These are phyloP conservation scores for Chaetothyriales sp. DNA, from an alignment of 2,329 filamentous ascomycete species.

Conservation along the genomic window DNA sequence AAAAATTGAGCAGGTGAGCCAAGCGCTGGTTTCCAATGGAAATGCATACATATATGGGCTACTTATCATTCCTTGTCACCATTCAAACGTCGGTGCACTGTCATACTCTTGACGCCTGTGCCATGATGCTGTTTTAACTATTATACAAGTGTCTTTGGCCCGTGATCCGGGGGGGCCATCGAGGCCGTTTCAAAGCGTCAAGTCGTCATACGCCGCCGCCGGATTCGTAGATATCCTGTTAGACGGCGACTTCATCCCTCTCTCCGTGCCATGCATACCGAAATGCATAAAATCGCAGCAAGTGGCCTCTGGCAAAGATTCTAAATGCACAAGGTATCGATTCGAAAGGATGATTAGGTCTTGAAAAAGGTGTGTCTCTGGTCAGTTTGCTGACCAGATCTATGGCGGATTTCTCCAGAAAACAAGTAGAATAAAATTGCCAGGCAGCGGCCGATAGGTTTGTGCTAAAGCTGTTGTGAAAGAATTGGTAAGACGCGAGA, in stretches of 20 bases:
- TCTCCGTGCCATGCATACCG: neutral
- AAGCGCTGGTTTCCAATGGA: neutral
- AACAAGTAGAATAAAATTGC: neutral
- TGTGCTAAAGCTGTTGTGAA: neutral
- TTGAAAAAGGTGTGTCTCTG: neutral
- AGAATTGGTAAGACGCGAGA: neutral
- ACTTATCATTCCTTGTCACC: neutral
- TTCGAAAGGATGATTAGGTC: neutral
- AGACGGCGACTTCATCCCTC: neutral
- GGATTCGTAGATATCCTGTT: neutral
- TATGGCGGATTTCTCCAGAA: neutral
- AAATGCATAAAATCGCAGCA: neutral
- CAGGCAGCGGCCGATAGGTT: neutral
- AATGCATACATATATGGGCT: neutral
- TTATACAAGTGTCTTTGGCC: neutral
- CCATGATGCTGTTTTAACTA: neutral
- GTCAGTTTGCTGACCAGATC: neutral
- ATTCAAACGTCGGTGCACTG: neutral
- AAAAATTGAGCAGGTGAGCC: neutral
- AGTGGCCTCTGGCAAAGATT: neutral
- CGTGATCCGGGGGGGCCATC: no score
- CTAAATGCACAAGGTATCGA: slow-evolving; percentile 1
- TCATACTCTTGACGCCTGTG: neutral
- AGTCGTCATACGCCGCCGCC: neutral
- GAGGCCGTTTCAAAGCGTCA: neutral